Conservation (phyloP, 2,329 filamentous ascomycete genomes). For the Fusarium compactum region DNA sequence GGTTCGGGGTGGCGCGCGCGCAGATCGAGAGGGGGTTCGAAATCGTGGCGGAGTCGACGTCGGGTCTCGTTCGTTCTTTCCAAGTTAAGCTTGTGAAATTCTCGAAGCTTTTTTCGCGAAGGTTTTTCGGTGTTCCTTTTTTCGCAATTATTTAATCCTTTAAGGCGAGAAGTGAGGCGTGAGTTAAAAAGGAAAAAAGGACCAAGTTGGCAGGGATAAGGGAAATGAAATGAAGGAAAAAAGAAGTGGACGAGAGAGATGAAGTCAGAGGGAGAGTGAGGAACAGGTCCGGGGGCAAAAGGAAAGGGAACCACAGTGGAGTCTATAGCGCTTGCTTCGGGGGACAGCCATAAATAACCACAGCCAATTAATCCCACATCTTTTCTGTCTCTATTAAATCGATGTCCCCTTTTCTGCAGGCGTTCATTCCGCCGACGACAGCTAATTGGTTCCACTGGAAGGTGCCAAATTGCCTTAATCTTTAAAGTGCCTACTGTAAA, state of each 20-base stretch:
- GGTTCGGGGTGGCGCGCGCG: background rate
- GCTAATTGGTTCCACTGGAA: conserved; percentile 26
- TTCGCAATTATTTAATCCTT: background rate
- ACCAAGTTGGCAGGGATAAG: background rate
- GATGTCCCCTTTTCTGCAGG: conserved; percentile 19
- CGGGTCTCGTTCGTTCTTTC: background rate
- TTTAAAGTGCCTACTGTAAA: background rate
- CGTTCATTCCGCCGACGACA: conserved; percentile 2
- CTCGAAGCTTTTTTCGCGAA: background rate
- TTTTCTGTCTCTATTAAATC: conserved; percentile 3
- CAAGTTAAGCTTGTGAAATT: background rate
- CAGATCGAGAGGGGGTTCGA: background rate
- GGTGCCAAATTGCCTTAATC: conserved; percentile 19
- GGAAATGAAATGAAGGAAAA: background rate
- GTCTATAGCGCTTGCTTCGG: conserved; percentile 13
- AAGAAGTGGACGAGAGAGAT: background rate
- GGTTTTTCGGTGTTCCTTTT: background rate
- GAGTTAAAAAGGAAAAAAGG: background rate
- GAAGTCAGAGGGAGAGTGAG: conserved; percentile 11
- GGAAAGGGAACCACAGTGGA: conserved; percentile 7
- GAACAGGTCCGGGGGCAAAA: conserved; percentile 10
- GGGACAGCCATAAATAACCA: background rate
- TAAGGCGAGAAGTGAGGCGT: background rate
- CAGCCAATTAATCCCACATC: no score
- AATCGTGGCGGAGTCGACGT: background rate